Conservation (phyloP, 306 rosid species). For the Lotus japonicus region DNA sequence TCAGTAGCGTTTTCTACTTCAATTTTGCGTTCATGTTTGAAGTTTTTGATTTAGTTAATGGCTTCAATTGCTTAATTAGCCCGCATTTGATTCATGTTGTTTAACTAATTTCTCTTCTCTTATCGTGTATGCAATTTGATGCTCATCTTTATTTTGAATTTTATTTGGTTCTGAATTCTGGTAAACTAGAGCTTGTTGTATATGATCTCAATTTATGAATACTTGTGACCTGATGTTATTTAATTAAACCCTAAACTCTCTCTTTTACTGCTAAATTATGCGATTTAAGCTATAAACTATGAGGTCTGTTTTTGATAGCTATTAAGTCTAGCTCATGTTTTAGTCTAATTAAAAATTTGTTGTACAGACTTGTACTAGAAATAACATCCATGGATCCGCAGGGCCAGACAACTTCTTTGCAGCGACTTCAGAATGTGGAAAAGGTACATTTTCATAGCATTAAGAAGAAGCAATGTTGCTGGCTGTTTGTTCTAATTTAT, state of each 20-base stretch:
- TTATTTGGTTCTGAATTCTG: neutral
- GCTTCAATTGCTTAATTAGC: too few relatives aligned
- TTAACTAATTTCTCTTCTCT: neutral
- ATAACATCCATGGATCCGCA: slow-evolving; percentile 60
- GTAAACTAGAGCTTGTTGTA: neutral
- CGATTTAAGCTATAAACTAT: neutral
- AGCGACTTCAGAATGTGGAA: slow-evolving; percentile 35
- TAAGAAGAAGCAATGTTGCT: neutral
- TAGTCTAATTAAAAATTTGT: neutral
- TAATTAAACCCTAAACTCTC: too few relatives aligned
- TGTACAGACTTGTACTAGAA: neutral
- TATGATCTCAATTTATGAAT: neutral
- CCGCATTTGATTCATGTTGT: too few relatives aligned
- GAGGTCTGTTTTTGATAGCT: slow-evolving; percentile 12
- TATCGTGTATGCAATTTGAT: too few relatives aligned
- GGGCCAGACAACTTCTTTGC: slow-evolving; percentile 74
- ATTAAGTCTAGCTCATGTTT: neutral
- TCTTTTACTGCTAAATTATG: neutral
- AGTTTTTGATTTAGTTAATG: too few relatives aligned
- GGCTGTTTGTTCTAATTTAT: neutral
- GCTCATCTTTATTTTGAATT: neutral
- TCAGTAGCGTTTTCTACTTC: too few relatives aligned
- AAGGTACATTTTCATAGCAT: slow-evolving; percentile 19
- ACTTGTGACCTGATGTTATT: neutral
- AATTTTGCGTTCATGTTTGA: too few relatives aligned